These are phyloP conservation scores for Sordaria brevicollis DNA, from an alignment of 495 filamentous ascomycete genomes.

Conservation along the genomic window DNA sequence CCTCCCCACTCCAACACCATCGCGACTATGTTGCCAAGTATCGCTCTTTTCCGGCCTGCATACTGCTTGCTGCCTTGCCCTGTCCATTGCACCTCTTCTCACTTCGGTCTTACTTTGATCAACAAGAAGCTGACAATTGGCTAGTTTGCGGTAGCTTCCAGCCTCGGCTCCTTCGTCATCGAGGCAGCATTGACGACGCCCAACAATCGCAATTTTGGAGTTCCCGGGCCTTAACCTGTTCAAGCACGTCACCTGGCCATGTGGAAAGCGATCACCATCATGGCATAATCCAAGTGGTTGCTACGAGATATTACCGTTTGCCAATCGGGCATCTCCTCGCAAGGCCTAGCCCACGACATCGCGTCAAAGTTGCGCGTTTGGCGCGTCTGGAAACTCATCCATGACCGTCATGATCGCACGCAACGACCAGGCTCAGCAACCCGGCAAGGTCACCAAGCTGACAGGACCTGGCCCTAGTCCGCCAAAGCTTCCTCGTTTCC, in stretches of 20 bases:
- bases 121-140: constrained; percentile 2
- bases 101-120: not conserved
- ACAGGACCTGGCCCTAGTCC: not conserved
- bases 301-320: not conserved
- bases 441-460: not conserved
- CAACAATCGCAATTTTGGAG: constrained; percentile 32
- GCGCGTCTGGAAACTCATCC: not conserved
- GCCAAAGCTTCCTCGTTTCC: not conserved
- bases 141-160: not conserved
- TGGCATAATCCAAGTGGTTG: not conserved
- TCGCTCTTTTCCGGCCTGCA: not conserved
- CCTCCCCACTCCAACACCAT: constrained; percentile 1
- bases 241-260: constrained; percentile 8
- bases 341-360: not conserved
- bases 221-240: constrained; percentile 18
- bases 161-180: not conserved
- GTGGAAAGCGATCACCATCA: not conserved
- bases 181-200: constrained; percentile 31
- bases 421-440: not conserved
- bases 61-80: constrained; percentile 5
- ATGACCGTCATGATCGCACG: not conserved
- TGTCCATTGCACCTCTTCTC: not conserved
- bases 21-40: constrained; percentile 14
- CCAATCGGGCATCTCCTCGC: not conserved
- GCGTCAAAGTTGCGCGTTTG: not conserved